Conservation (phyloP, 1,139 yeast species). For the Suhomyces wounanorum region DNA sequence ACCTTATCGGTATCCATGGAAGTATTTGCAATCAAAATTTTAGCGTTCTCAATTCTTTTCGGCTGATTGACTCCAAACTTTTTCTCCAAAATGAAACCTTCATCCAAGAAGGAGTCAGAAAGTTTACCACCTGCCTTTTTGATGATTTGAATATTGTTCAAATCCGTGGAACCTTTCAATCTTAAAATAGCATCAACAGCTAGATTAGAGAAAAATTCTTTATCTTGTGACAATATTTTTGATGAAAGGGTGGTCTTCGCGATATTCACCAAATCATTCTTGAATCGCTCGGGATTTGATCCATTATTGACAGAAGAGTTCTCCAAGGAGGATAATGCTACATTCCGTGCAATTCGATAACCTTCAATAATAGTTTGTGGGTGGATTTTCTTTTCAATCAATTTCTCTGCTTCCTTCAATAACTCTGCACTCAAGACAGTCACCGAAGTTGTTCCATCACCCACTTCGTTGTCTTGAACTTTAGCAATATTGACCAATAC, state of each 20-base stretch:
- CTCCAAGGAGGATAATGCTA: conserved; percentile 80
- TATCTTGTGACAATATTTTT: conserved; percentile 92
- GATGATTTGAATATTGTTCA: conserved; percentile 91
- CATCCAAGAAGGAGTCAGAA: conserved; percentile 90
- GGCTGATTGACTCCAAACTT: conserved; percentile 95
- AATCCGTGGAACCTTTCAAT: conserved; percentile 89
- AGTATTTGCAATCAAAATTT: conserved; percentile 89
- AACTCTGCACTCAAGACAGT: conserved; percentile 88
- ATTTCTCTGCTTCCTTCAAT: conserved; percentile 90
- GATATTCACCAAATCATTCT: conserved; percentile 76
- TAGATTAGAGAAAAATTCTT: conserved; percentile 80
- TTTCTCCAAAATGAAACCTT: conserved; percentile 90
- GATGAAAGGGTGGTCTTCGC: conserved; percentile 94
- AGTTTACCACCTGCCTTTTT: conserved; percentile 92
- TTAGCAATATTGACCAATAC: conserved; percentile 93
- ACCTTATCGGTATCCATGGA: conserved; percentile 98
- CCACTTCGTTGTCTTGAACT: conserved; percentile 98
- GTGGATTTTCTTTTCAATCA: conserved; percentile 90
- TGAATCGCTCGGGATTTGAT: conserved; percentile 60
- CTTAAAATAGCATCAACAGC: conserved; percentile 95
- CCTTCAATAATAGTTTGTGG: conserved; percentile 99
- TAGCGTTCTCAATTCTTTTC: conserved; percentile 78
- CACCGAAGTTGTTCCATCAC: conserved; percentile 99
- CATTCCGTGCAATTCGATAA: conserved; percentile 80
- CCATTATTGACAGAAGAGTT: conserved; percentile 78